Evolutionary conservation across 2,329 filamentous ascomycete genomes (phyloP), one percentile per base, ranked within the genome.

Genomic region (Clonostachys sp.): DNA sequence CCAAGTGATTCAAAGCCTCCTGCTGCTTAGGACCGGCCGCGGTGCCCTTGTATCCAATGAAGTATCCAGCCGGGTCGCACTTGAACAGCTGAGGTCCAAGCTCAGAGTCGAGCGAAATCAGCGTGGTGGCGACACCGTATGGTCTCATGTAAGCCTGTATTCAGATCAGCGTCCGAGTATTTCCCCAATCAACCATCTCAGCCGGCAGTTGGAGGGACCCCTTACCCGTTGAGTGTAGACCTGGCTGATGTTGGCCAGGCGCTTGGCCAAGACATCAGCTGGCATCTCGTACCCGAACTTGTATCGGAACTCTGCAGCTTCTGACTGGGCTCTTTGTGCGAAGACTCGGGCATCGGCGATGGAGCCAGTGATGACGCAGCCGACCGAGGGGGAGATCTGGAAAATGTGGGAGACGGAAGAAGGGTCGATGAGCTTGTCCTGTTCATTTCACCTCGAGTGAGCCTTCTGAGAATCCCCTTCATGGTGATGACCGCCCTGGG

Each of bases 261-360:
- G 83, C 82, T 99, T 99, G 55, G 94, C 89, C 62, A 99, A 74
- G 45, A 91, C 94, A 71, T 99, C 94, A 68, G 91, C 95, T 51
- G 94, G 94, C 94, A 99, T 99, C 78, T 99, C 94, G 72, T 99
- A 99, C 62, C 94, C 94, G 67, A 84, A 96, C 75, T 96, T 96
- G 84, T 99, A 99, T 71, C 86, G 84, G 76, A 99, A 99, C 67
- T 99, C 92, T 49, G 92, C 92, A 57, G 94, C 94, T 74, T 99
- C 94, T 59, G 89, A 89, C 73, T 94, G 87, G 54, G 94, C 94
- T 62, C 94, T 86, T 71, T 90, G 89, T 51, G 95, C 89, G 55
- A 90, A 95, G 34, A 94, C 91, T 67, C 94, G 82, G 51, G 94
- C 94, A 76, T 99, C 94, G 60, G 94, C 92, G 70, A 99, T 97